These are phyloP conservation scores for Glycine tomentella DNA, from an alignment of 306 rosid genomes.

Conservation along the genomic window DNA sequence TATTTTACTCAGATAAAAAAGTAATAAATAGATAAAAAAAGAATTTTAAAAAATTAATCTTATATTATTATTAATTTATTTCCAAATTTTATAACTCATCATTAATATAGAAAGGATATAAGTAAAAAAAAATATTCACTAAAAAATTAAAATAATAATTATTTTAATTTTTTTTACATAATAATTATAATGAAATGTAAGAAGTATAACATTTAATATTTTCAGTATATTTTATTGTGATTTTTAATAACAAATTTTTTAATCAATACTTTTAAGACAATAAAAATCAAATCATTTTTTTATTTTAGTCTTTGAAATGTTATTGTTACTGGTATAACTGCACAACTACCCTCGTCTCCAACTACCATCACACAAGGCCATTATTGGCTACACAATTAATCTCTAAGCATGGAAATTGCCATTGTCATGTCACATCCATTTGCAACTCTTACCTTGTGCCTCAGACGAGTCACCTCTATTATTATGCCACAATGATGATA, in stretches of 20 bases:
- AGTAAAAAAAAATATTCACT: too few relatives aligned
- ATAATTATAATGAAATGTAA: too few relatives aligned
- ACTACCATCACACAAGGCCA: not conserved
- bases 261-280: not conserved
- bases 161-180: too few relatives aligned
- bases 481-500: not conserved
- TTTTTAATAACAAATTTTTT: not conserved
- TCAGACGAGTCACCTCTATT: not conserved
- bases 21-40: too few relatives aligned
- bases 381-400: not conserved
- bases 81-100: too few relatives aligned
- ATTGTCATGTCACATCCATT: conserved; percentile 1
- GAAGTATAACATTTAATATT: not conserved
- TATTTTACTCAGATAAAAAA: too few relatives aligned
- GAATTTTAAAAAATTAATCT: too few relatives aligned
- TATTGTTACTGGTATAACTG: not conserved
- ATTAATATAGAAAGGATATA: too few relatives aligned
- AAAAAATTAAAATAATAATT: too few relatives aligned
- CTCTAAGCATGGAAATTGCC: not conserved
- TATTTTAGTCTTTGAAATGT: not conserved
- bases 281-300: not conserved
- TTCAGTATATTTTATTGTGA: not conserved
- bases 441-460: not conserved
- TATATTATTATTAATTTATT: too few relatives aligned
- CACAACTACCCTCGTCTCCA: not conserved